Conservation (phyloP, 1,284 basidiomycete species). For the Cryptococcus deneoformans region DNA sequence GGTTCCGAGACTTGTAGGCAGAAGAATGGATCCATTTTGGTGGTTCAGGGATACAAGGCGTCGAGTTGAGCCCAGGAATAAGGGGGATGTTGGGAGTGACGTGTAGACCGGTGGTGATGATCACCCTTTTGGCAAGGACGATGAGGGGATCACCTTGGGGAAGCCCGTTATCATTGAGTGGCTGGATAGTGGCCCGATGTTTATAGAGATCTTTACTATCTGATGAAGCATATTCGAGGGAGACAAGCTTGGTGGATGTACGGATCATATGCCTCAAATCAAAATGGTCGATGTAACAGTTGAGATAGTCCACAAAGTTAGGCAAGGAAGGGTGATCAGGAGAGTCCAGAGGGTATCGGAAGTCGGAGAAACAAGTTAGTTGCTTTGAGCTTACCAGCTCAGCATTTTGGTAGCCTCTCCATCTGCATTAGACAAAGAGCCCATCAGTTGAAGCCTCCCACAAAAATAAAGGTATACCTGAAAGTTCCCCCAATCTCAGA, state of each 20-base stretch:
- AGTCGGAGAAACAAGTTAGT: conserved; percentile 64
- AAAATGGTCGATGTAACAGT: conserved; percentile 57
- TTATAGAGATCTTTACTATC: conserved; percentile 14
- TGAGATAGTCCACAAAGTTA: conserved; percentile 61
- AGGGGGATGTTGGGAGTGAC: conserved; percentile 54
- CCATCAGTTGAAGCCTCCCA: neutral
- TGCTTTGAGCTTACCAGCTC: conserved; percentile 51
- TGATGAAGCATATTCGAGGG: conserved; percentile 25
- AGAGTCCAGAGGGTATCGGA: conserved; percentile 54
- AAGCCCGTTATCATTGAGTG: conserved; percentile 4
- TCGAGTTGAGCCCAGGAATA: conserved; percentile 54
- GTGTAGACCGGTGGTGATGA: conserved; percentile 48
- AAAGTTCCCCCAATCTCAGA: conserved; percentile 66
- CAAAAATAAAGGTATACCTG: conserved; percentile 23
- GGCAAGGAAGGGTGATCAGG: conserved; percentile 60
- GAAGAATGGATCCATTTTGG: conserved; percentile 55
- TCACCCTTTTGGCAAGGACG: conserved; percentile 26
- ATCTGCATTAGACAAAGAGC: conserved; percentile 15
- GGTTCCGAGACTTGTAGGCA: conserved; percentile 55
- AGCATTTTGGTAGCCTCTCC: conserved; percentile 54
- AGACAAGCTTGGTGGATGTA: conserved; percentile 53
- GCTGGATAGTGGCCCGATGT: conserved; percentile 25
- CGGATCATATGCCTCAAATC: conserved; percentile 51
- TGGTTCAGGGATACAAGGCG: conserved; percentile 25
- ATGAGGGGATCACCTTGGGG: conserved; percentile 10